Base-by-base conservation (phyloP, 345 rosid species). In the Linum lewisii region DNA sequence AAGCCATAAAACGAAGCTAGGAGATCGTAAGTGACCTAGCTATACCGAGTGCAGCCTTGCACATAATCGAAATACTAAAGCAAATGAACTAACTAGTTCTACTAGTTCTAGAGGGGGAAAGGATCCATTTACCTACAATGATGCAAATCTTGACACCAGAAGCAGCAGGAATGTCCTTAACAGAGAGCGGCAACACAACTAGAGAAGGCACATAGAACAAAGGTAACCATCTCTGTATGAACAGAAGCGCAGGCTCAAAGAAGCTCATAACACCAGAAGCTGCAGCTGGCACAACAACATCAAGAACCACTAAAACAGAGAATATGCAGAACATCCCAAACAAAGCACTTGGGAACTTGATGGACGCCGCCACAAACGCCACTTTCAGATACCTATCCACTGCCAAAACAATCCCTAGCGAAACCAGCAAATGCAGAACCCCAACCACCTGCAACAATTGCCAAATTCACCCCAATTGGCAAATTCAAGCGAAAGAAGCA, bases 311-410 rank as follows among this genome's bases (percentile, higher is more conserved):
- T 57, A 92, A 70, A 65, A 84, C 82, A 47, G 95, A 78, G 73
- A 92, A 92, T 58, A 88, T 92, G 75, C 96, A 92, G 59, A 92
- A 92, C 98, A 91, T 91, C 29, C 98, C 98, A 63, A 91, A 88
- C 54, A 91, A 67, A 10, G 96, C 98, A 60, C 98, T 91, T 15
- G 98, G 98, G 70, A 91, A 91, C 82, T 88, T 86, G 36, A 91
- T 81, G n/a, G 95, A 81, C 18, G 98, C 95, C 9, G 81, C 84
- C 37, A 81, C 71, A 77, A 92, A 92, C 13, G 90, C 96, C 62
- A 70, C 56, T 59, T 88, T 84, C 84, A 92, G 82, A 34, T 73
- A 77, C 56, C 72, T 75, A 49, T 92, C 98, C 76, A 68, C 65
- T 7, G 95, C 96, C n/a, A 92, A 77, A 72, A 92, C 79, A 47